A percentile compares a stretch with the other conserved stretches of the same genome.
phyloP scores from a whole-genome alignment of 495 filamentous ascomycete genomes.

The Pseudevernia furfuracea region DNA sequence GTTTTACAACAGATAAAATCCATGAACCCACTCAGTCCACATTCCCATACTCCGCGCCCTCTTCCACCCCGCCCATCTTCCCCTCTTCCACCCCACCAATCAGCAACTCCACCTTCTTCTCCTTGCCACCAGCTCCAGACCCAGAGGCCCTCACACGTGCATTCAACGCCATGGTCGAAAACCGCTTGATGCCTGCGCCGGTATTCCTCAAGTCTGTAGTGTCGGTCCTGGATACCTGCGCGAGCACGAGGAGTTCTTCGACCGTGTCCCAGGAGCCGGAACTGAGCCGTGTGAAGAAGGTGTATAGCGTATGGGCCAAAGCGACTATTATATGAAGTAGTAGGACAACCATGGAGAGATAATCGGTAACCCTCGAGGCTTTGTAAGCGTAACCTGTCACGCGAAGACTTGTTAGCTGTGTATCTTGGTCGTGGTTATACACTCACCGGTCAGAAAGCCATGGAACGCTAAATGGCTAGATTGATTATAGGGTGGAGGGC shows the following conservation, averaged over 20 bases:
- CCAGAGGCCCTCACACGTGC: not conserved
- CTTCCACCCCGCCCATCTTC: not conserved
- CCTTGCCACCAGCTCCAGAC: not conserved
- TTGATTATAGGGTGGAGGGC: not conserved
- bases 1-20: no score
- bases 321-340: constrained; percentile 7
- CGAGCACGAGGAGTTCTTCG: constrained; percentile 13
- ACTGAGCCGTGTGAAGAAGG: not conserved
- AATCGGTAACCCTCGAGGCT: constrained; percentile 10
- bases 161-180: constrained; percentile 11
- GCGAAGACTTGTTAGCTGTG: not conserved
- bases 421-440: not conserved
- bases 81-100: not conserved
- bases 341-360: constrained; percentile 9
- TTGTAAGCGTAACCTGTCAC: constrained; percentile 15
- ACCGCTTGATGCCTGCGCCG: constrained; percentile 3
- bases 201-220: not conserved
- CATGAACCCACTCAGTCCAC: not conserved
- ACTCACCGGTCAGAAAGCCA: not conserved
- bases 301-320: constrained; percentile 1
- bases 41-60: not conserved
- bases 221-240: not conserved
- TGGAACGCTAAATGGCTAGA: not conserved
- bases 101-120: not conserved
- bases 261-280: constrained; percentile 8